Evolutionary conservation across 23 red algal species (phyloP).

Genomic region (Chondrus crispus): DNA sequence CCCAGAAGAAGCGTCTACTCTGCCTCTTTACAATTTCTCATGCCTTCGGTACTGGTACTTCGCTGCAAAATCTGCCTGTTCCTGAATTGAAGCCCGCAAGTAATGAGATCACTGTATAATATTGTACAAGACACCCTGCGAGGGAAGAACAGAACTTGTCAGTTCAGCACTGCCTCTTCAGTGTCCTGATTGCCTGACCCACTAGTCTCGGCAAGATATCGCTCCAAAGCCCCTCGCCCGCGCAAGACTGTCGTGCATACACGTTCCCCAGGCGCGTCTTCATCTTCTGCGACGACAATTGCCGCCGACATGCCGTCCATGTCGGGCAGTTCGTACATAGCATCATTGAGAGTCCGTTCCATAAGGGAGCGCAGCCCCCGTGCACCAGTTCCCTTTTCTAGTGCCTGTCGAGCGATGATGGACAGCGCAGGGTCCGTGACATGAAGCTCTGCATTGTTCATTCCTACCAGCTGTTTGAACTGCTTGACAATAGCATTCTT

Average conservation of each 20-base stretch:
- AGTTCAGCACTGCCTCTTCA: slow-evolving; percentile 19
- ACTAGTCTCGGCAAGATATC: slow-evolving; percentile 44
- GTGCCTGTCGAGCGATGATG: slow-evolving; percentile 72
- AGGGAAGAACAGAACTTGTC: neutral
- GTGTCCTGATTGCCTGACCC: neutral
- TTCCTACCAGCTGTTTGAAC: slow-evolving; percentile 76
- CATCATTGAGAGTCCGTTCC: slow-evolving; percentile 82
- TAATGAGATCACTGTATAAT: too few relatives aligned
- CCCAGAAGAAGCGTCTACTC: too few relatives aligned
- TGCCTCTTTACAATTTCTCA: too few relatives aligned
- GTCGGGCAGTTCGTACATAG: slow-evolving; percentile 76
- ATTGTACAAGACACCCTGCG: neutral
- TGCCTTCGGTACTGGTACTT: too few relatives aligned
- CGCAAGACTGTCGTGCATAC: slow-evolving; percentile 36
- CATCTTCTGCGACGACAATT: slow-evolving; percentile 52
- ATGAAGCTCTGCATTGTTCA: slow-evolving; percentile 85
- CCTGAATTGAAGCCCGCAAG: too few relatives aligned
- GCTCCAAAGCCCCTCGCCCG: slow-evolving; percentile 45
- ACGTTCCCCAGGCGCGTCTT: neutral
- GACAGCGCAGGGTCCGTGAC: slow-evolving; percentile 77
- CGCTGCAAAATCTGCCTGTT: too few relatives aligned
- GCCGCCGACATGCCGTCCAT: slow-evolving; percentile 12
- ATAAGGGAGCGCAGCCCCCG: slow-evolving; percentile 85
- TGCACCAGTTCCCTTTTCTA: slow-evolving; percentile 87
- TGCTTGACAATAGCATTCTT: slow-evolving; percentile 94